Evolutionary conservation across 495 filamentous ascomycete genomes (phyloP), one percentile per base, ranked within the genome.

Genomic region (Trichoderma virens): DNA sequence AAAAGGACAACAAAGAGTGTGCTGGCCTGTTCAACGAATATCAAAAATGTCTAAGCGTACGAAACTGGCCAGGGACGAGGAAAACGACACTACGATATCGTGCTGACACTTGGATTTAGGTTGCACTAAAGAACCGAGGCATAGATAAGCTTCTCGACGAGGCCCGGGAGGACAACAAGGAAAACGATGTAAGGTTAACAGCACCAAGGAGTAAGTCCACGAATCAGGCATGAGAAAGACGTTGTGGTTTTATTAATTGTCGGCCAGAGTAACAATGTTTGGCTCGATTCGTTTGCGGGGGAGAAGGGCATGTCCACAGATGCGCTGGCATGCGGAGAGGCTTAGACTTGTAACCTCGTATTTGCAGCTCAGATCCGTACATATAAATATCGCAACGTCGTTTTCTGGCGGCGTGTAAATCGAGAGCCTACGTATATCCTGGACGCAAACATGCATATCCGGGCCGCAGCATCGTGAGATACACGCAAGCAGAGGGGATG

Each of bases 71-170:
- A n/a, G 14, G 2, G 62, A 65, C 2, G 65, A 23, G 45, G 45
- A 9, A 61, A 28, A 51, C 43, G n/a, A n/a, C n/a, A n/a, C 13
- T 60, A 56, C 45, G 11, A 13, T 35, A 20, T 43, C 63, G 51
- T 56, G 51, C 27, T 56, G 63, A 65, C 41, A 28, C 27, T 31
- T 31, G 20, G 31, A 16, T 23, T 35, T 62, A 97, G 91, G 86
- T 85, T 79, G 88, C 87, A 6, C 80, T 97, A 18, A 92, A 93
- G 72, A 86, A 92, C 56, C 83, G 85, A 64, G 92, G 92, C 65
- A 93, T 97, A 70, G 90, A 96, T 72, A 83, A 84, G 62, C 88
- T 96, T 81, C 74, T 97, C 18, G 90, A 90, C 7, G 92, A 96
- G 68, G 92, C 91, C 7, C 80, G 90, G 45, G 89, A 91, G 70